These are phyloP conservation scores for Curvularia sp. DNA, from an alignment of 2,329 filamentous ascomycete species.

Conservation along the genomic window DNA sequence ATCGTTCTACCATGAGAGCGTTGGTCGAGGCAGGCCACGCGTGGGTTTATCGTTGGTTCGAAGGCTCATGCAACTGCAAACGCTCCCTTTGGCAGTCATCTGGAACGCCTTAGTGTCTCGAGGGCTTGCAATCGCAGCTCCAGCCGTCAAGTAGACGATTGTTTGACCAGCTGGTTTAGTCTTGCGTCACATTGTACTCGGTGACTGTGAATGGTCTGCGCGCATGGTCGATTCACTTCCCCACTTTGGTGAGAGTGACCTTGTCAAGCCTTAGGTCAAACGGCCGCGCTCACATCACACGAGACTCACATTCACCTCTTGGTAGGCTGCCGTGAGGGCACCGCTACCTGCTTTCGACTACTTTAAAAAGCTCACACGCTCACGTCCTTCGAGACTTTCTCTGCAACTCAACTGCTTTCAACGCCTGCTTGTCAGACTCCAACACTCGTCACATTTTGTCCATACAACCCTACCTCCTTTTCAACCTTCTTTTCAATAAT, in stretches of 20 bases:
- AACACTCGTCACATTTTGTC: not conserved
- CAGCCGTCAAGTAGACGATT: constrained; percentile 12
- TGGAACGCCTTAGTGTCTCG: constrained; percentile 11
- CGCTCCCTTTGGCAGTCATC: constrained; percentile 21
- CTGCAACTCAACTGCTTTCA: constrained; percentile 8
- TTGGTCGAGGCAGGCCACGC: not conserved
- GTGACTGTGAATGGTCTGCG: constrained; percentile 18
- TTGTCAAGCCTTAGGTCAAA: constrained; percentile 30
- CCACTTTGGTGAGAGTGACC: constrained; percentile 12
- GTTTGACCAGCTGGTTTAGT: not conserved
- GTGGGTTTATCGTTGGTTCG: constrained; percentile 9
- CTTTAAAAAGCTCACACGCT: constrained; percentile 30
- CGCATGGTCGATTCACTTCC: constrained; percentile 13
- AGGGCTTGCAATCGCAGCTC: constrained; percentile 8
- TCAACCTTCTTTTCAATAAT: not conserved
- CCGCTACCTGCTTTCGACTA: constrained; percentile 10
- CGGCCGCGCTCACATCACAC: constrained; percentile 24
- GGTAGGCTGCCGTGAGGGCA: constrained; percentile 6
- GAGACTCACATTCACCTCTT: constrained; percentile 29
- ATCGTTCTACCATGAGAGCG: not conserved
- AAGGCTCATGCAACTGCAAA: constrained; percentile 14
- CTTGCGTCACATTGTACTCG: constrained; percentile 15
- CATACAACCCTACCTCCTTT: not conserved
- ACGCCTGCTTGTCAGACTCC: not conserved
- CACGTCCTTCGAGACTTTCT: constrained; percentile 38